Evolutionary conservation across 257 asterid species (phyloP).

Genomic region (Nicotiana noctiflora): DNA sequence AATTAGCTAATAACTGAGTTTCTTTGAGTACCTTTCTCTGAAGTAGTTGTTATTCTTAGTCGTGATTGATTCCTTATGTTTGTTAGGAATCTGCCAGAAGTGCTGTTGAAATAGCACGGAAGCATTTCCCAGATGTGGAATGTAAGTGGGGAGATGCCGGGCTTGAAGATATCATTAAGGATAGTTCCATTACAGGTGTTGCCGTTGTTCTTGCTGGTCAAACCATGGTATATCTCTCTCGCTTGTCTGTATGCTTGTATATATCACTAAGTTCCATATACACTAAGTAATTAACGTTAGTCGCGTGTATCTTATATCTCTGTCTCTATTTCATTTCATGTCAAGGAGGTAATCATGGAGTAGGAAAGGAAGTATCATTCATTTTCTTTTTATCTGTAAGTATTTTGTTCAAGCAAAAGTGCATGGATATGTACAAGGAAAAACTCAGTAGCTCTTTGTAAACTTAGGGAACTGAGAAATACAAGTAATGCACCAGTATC

Average conservation of each 20-base stretch:
- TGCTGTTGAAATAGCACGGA: constrained; percentile 72
- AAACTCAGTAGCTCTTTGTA: too few species aligned
- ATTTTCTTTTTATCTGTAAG: not conserved
- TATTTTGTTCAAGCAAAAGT: too few species aligned
- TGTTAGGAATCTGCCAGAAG: constrained; percentile 71
- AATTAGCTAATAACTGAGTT: too few species aligned
- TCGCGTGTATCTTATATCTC: not conserved
- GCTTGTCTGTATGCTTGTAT: not conserved
- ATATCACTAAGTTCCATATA: not conserved
- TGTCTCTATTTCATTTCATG: not conserved
- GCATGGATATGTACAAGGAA: too few species aligned
- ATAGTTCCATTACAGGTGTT: constrained; percentile 64
- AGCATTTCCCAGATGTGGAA: constrained; percentile 70
- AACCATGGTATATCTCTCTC: constrained; percentile 45
- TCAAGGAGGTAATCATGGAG: not conserved
- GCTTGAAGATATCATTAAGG: constrained; percentile 64
- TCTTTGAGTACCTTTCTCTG: not conserved
- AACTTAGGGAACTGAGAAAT: too few species aligned
- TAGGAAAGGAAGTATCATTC: not conserved
- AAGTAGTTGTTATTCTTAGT: not conserved
- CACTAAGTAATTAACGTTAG: not conserved
- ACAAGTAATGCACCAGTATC: too few species aligned
- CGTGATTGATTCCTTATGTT: not conserved
- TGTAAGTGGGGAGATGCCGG: constrained; percentile 93
- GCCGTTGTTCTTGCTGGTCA: constrained; percentile 92